phyloP scores from a whole-genome alignment of 345 rosid genomes.

The Pistacia atlantica region DNA sequence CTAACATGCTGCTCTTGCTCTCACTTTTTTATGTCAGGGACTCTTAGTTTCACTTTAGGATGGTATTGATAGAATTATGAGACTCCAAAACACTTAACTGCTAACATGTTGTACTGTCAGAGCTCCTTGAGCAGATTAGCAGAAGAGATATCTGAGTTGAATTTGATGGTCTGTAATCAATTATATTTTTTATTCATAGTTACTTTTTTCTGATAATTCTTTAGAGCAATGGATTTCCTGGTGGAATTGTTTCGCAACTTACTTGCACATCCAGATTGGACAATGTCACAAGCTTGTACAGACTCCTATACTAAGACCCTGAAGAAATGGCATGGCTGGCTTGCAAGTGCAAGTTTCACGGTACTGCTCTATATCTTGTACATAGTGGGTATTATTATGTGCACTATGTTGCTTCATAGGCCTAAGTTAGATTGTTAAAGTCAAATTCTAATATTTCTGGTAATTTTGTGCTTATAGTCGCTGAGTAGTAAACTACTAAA shows the following conservation, averaged over 20 bases:
- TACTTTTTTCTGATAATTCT: conserved; percentile 20
- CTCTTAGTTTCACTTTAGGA: background rate
- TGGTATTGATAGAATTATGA: background rate
- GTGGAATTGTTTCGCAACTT: conserved; percentile 89
- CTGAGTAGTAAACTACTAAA: background rate
- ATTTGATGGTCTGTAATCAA: conserved; percentile 11
- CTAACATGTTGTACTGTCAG: background rate
- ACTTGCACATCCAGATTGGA: conserved; percentile 79
- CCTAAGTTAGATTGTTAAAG: background rate
- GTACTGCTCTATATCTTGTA: conserved; percentile 31
- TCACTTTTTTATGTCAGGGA: background rate
- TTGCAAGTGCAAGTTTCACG: conserved; percentile 88
- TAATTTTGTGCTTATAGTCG: background rate
- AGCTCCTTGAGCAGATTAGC: background rate
- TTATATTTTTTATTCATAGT: background rate
- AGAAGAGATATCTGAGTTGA: background rate
- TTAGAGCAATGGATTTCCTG: conserved; percentile 96
- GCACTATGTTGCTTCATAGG: background rate
- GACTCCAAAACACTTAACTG: background rate
- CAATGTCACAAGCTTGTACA: conserved; percentile 85
- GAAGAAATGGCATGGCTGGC: conserved; percentile 94
- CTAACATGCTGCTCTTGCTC: background rate
- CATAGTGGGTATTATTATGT: background rate
- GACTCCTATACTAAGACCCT: conserved; percentile 88
- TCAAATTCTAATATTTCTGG: conserved; percentile 6